Conservation (phyloP, 495 filamentous ascomycete genomes). For the Lentithecium fluviatile region DNA sequence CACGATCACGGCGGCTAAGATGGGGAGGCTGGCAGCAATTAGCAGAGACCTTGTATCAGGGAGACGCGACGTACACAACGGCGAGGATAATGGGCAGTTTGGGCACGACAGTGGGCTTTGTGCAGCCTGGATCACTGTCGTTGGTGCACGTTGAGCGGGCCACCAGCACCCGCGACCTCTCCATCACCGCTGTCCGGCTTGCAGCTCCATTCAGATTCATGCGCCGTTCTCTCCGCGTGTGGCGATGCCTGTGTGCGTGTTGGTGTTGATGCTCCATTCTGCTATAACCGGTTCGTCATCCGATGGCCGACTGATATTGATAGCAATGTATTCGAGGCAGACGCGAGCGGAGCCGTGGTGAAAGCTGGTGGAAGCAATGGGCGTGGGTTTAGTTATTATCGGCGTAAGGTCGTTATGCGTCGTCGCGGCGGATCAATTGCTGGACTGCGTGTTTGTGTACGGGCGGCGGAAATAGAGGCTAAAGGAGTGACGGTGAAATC, state of each 20-base stretch:
- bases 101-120: conserved; percentile 46
- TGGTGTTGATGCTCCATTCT: conserved; percentile 23
- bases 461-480: conserved; percentile 6
- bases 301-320: conserved; percentile 6
- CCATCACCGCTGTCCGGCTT: conserved; percentile 17
- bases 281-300: conserved; percentile 17
- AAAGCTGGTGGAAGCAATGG: neutral
- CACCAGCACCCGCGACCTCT: conserved; percentile 22
- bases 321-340: conserved; percentile 15
- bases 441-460: conserved; percentile 6
- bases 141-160: conserved; percentile 31
- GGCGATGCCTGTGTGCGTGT: conserved; percentile 18
- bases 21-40: conserved; percentile 63
- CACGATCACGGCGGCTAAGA: conserved; percentile 64
- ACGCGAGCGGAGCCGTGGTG: neutral
- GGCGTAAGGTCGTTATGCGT: conserved; percentile 35
- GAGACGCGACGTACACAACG: conserved; percentile 67
- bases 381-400: conserved; percentile 32
- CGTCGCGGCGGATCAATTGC: conserved; percentile 20
- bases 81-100: conserved; percentile 77
- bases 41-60: conserved; percentile 10
- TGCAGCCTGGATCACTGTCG: conserved; percentile 30
- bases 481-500: conserved; percentile 23
- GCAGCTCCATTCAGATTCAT: neutral
- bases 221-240: conserved; percentile 11